Base-by-base conservation (phyloP, 176 grass and related monocot species). In the maize (Zea mays) region DNA sequence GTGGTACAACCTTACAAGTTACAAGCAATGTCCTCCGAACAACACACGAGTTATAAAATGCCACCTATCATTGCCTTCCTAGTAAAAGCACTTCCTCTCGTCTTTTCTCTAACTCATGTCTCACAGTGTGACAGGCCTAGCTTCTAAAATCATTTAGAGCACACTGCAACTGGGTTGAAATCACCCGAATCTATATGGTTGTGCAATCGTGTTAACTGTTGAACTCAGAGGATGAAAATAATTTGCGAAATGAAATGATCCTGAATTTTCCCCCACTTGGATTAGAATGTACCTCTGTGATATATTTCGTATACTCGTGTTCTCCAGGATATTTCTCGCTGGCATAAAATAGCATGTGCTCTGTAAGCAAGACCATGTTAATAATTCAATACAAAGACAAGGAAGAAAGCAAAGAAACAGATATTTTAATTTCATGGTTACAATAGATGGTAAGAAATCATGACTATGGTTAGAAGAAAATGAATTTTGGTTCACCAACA, bases 271-370 rank as follows among this genome's bases (percentile, higher is more conserved):
- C 27, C 27, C 27, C 27, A 56, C 36, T 6, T 79, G 68, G 72
- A 45, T 50, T 42, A 62, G 73, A 76, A 89, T 59, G 72, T 90
- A 98, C 96, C 96, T 98, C 91, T 8, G 57, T 81, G 75, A 98
- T 92, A 70, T 88, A 98, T 76, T 98, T 98, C 38, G 83, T 88
- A 46, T 98, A 98, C 84, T 90, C 83, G 44, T 92, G 71, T 85
- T 98, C 96, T 69, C 82, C 87, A 60, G 96, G 96, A 84, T 98
- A 98, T 75, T 98, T 98, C 87, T 98, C 92, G 37, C 96, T 98
- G 51, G 96, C 96, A 88, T 94, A 98, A 88, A 98, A 98, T 16
- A 98, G 85, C 96, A 98, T 98, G 84, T 98, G 96, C 62, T 98
- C 96, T 98, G 87, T 67, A 85, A 86, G 34, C 39, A 88, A 84